Evolutionary conservation across 441 rosid genomes (phyloP).

Genomic region (Gossypium schwendimanii): DNA sequence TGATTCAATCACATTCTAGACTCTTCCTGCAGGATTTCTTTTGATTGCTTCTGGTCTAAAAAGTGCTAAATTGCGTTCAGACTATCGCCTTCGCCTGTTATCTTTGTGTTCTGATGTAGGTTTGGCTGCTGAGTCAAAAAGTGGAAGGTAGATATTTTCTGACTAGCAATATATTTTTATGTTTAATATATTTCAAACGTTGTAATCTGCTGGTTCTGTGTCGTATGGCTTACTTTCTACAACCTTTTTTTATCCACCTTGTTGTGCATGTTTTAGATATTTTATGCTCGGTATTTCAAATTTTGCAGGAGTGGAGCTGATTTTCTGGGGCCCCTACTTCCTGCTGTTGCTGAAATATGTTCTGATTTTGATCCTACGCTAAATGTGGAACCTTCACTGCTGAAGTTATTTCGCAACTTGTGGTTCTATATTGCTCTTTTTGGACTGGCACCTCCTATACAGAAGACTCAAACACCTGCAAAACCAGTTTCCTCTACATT

Average conservation of each 20-base stretch:
- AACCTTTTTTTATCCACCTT: slow-evolving; percentile 10
- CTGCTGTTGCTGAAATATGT: slow-evolving; percentile 96
- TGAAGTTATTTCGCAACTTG: slow-evolving; percentile 92
- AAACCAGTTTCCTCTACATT: slow-evolving; percentile 66
- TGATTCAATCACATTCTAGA: slow-evolving; percentile 60
- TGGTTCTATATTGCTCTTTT: slow-evolving; percentile 98
- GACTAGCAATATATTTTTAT: background rate
- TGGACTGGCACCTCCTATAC: slow-evolving; percentile 93
- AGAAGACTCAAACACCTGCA: slow-evolving; percentile 44
- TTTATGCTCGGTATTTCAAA: slow-evolving; percentile 13
- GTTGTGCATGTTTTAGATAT: slow-evolving; percentile 8
- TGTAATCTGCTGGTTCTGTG: background rate
- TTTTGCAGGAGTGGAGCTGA: slow-evolving; percentile 93
- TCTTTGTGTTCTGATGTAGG: slow-evolving; percentile 97
- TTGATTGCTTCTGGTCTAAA: slow-evolving; percentile 76
- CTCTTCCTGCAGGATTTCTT: slow-evolving; percentile 97
- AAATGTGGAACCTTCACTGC: slow-evolving; percentile 81
- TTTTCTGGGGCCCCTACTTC: slow-evolving; percentile 90
- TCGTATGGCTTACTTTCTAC: slow-evolving; percentile 10
- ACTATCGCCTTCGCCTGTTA: slow-evolving; percentile 85
- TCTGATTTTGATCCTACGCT: slow-evolving; percentile 86
- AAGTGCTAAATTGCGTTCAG: slow-evolving; percentile 69
- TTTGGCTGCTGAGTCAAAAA: slow-evolving; percentile 89
- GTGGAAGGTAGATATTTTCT: slow-evolving; percentile 60
- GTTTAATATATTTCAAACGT: slow-evolving; percentile 3